Evolutionary conservation across 2,329 filamentous ascomycete genomes (phyloP).

Genomic region (Calonectria hawksworthii): DNA sequence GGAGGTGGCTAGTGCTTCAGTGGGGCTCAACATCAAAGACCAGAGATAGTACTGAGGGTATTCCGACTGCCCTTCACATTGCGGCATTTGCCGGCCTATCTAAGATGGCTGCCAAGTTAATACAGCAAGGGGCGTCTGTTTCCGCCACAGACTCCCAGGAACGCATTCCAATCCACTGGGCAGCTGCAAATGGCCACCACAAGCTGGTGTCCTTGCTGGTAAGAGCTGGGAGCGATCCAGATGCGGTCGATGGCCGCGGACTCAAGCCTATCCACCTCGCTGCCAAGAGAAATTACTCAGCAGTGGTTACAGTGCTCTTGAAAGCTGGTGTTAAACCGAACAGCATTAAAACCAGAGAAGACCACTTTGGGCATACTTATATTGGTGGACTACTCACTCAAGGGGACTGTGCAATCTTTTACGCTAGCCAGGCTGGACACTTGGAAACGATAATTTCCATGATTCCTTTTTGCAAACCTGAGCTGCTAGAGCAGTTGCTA

Average conservation of each 20-base stretch:
- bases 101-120: constrained; percentile 17
- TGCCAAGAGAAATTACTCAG: constrained; percentile 20
- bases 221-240: constrained; percentile 18
- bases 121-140: constrained; percentile 13
- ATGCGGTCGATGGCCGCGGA: constrained; percentile 29
- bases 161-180: constrained; percentile 39
- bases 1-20: constrained; percentile 35
- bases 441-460: constrained; percentile 28
- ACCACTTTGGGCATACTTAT: background rate
- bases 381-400: constrained; percentile 3
- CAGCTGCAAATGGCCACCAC: constrained; percentile 36
- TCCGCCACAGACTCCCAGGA: constrained; percentile 28
- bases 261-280: constrained; percentile 40
- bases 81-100: constrained; percentile 39
- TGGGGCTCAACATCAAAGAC: constrained; percentile 31
- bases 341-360: constrained; percentile 30
- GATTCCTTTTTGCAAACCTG: constrained; percentile 35
- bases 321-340: constrained; percentile 33
- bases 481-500: constrained; percentile 33
- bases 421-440: constrained; percentile 35
- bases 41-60: constrained; percentile 10
- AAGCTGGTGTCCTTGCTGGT: constrained; percentile 31
- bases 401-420: constrained; percentile 33
- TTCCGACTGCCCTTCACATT: constrained; percentile 37
- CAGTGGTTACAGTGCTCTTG: constrained; percentile 19